Conservation (phyloP, 2,329 filamentous ascomycete genomes). For the Fusarium equiseti region DNA sequence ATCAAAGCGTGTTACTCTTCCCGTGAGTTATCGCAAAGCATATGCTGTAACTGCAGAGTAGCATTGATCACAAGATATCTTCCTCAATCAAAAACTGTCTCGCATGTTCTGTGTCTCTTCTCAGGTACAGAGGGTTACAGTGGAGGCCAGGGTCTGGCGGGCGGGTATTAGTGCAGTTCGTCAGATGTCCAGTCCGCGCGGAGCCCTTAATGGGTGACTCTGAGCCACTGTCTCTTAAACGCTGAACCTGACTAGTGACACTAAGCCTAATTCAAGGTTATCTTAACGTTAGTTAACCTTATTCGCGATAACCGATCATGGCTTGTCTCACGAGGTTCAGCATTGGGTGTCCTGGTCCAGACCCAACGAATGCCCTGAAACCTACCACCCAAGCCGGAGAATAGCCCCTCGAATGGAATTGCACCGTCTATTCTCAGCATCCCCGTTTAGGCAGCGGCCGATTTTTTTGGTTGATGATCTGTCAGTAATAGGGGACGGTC, state of each 20-base stretch:
- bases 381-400: conserved; percentile 14
- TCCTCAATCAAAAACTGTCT: neutral
- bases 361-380: conserved; percentile 15
- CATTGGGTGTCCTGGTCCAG: neutral
- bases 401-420: conserved; percentile 31
- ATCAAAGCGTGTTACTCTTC: neutral
- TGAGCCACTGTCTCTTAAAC: neutral
- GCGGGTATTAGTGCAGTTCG: conserved; percentile 14
- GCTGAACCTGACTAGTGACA: neutral
- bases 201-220: neutral
- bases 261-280: conserved; percentile 23
- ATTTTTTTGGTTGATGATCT: neutral
- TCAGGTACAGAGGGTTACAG: neutral
- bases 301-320: conserved; percentile 31
- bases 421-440: neutral
- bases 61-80: neutral
- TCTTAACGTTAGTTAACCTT: conserved; percentile 13
- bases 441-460: conserved; percentile 13
- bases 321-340: conserved; percentile 27
- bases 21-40: neutral
- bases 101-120: neutral
- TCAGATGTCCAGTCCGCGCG: conserved; percentile 9
- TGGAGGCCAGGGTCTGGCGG: neutral
- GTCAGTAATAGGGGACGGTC: conserved; percentile 11
- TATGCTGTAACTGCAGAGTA: neutral